These are phyloP conservation scores for Bodo saltans DNA, from an alignment of 78 protist genomes.

Conservation along the genomic window DNA sequence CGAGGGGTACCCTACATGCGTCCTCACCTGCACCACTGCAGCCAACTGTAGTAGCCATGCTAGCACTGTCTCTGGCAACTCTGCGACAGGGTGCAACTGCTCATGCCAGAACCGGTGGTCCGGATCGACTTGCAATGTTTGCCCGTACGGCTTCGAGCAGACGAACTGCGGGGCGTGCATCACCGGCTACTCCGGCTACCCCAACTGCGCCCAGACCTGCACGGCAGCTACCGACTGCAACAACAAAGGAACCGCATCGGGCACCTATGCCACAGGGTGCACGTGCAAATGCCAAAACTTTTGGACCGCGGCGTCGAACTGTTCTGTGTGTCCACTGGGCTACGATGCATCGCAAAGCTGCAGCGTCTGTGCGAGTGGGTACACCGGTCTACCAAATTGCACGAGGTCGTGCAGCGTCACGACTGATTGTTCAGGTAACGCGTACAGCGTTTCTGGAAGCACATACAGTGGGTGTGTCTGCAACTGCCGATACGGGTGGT, in stretches of 20 bases:
- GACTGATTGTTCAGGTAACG: background rate
- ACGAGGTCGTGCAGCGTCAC: background rate
- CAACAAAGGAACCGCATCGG: background rate
- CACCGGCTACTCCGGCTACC: background rate
- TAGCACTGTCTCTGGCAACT: background rate
- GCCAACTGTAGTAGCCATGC: slow-evolving; percentile 14
- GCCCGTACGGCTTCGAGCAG: background rate
- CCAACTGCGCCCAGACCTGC: background rate
- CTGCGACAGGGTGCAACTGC: slow-evolving; percentile 3
- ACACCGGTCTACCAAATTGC: background rate
- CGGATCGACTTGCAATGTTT: background rate
- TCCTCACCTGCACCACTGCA: background rate
- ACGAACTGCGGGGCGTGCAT: background rate
- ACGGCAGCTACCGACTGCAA: slow-evolving; percentile 2
- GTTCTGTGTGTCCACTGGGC: background rate
- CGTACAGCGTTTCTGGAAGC: background rate
- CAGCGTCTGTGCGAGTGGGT: slow-evolving; percentile 3
- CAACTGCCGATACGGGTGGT: slow-evolving; percentile 4
- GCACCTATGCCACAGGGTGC: background rate
- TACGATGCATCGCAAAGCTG: background rate
- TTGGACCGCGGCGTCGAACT: background rate
- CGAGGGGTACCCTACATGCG: background rate
- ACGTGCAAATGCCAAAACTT: background rate
- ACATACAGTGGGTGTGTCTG: background rate
- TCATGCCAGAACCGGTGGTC: background rate